Evolutionary conservation across 2,329 filamentous ascomycete genomes (phyloP).

Genomic region (Stagonosporopsis rhizophila): DNA sequence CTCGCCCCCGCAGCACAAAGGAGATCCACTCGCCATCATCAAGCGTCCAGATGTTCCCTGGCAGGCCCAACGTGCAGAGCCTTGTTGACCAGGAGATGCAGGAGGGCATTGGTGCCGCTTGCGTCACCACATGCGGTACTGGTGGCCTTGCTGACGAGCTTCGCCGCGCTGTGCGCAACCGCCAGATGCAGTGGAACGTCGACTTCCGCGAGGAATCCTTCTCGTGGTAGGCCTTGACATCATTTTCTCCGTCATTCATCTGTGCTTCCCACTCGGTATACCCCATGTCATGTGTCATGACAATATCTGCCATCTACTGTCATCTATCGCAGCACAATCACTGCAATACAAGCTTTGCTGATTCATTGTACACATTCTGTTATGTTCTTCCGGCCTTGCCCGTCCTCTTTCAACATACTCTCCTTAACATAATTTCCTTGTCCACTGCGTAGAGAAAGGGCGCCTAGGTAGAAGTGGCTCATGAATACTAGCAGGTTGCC

Average conservation of each 20-base stretch:
- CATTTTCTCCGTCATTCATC: slow-evolving; percentile 11
- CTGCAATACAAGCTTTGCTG: slow-evolving; percentile 14
- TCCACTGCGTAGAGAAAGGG: slow-evolving; percentile 25
- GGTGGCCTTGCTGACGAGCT: slow-evolving; percentile 79
- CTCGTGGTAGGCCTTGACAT: slow-evolving; percentile 58
- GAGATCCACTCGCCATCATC: slow-evolving; percentile 78
- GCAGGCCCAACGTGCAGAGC: slow-evolving; percentile 80
- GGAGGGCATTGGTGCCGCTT: slow-evolving; percentile 86
- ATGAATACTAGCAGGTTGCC: slow-evolving; percentile 29
- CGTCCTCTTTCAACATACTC: slow-evolving; percentile 26
- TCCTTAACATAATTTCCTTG: slow-evolving; percentile 24
- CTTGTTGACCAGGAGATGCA: slow-evolving; percentile 83
- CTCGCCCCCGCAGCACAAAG: slow-evolving; percentile 81
- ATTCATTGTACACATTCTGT: slow-evolving; percentile 43
- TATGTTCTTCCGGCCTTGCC: slow-evolving; percentile 17
- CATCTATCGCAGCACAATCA: slow-evolving; percentile 8
- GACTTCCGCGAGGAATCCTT: slow-evolving; percentile 85
- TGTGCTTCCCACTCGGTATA: slow-evolving; percentile 22
- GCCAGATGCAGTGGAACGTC: slow-evolving; percentile 70
- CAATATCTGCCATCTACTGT: slow-evolving; percentile 8
- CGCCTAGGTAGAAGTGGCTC: slow-evolving; percentile 22
- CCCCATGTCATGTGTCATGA: slow-evolving; percentile 19
- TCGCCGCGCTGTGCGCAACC: slow-evolving; percentile 68
- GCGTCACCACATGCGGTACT: slow-evolving; percentile 80
- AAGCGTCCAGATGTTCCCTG: slow-evolving; percentile 90